Evolutionary conservation across 2,329 filamentous ascomycete species (phyloP), one percentile per base, ranked within the genome.

Genomic region (Fusarium coicis): DNA sequence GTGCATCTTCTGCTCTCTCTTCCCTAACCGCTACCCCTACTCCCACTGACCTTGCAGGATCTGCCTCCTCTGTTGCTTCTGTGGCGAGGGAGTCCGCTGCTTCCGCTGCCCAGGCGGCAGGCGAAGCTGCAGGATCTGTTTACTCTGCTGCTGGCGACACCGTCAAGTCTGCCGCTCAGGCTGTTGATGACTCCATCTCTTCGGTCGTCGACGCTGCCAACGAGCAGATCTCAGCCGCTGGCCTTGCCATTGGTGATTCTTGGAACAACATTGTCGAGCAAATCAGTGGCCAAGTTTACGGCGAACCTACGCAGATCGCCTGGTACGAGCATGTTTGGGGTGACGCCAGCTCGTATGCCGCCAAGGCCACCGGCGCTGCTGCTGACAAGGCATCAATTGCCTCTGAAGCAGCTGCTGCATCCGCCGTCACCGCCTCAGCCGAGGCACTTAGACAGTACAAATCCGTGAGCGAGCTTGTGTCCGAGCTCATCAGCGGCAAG

Each of bases 401-500:
- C 3, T 82, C 83, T 5, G 81, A 79, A 37, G 83, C 80, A 1
- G 89, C 87, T n/a, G 87, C 85, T 12, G 84, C 84, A 16, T 92
- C 77, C 43, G 88, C 88, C 26, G 87, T 88, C 16, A 89, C 91
- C 47, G 92, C 89, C 10, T 91, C 90, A 3, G 87, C 87, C 26
- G 87, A 87, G 44, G 89, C 89, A 2, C 84, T 85, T 10, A 86
- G 88, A 53, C 92, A 94, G 76, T 95, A 93, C 74, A 87, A 88
- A 10, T 90, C 90, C 32, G 87, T 97, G 10, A 90, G 91, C 79
- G 89, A 88, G 18, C 87, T 96, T 4, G 87, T 97, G 19, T 93
- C 92, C 4, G 94, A 97, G 80, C 85, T 97, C 3, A 85, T 97
- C 19, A 83, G 87, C 44, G 94, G 93, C 59, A 94, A 92, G 80